phyloP scores from a whole-genome alignment of 768 basidiomycete genomes.

The Bullera alba region DNA sequence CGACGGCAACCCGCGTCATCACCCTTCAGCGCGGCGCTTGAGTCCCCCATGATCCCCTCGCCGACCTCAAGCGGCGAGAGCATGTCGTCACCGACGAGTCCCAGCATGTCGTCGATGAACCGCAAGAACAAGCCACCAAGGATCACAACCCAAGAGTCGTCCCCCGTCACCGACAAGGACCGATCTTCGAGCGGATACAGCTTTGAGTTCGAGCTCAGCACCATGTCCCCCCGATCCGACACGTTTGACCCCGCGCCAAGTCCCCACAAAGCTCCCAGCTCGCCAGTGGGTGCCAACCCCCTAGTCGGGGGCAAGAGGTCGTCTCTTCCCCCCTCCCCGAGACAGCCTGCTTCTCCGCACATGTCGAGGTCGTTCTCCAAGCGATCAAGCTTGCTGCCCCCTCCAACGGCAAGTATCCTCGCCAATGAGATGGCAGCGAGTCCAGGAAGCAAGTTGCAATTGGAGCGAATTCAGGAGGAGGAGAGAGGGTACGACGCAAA shows the following conservation, averaged over 20 bases:
- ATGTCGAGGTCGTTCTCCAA: constrained; percentile 44
- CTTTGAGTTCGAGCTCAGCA: constrained; percentile 45
- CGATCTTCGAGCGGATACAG: constrained; percentile 10
- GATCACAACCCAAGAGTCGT: not conserved
- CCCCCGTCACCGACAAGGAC: not conserved
- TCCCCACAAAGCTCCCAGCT: constrained; percentile 1
- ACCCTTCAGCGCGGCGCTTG: too few relatives aligned
- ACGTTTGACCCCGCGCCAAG: constrained; percentile 37
- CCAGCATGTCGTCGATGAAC: not conserved
- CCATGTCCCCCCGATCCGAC: constrained; percentile 41
- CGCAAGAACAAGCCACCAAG: not conserved
- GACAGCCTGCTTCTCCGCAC: constrained; percentile 36
- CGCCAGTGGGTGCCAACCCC: too few relatives aligned
- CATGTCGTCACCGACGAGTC: not conserved
- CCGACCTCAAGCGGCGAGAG: not conserved
- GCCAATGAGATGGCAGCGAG: constrained; percentile 10
- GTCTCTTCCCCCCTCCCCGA: constrained; percentile 22
- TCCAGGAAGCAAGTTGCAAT: not conserved
- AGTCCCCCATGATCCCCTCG: not conserved
- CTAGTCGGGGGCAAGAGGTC: too few relatives aligned
- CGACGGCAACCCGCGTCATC: too few relatives aligned
- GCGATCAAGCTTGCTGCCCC: constrained; percentile 40
- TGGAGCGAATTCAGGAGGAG: constrained; percentile 10
- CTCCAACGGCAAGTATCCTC: constrained; percentile 30
- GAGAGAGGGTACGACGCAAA: constrained; percentile 34